Percentiles rank a stretch among this genome's conserved stretches.
These are phyloP conservation scores for Chlamydomonas sphaeroides DNA, from an alignment of 139 green algal genomes.

Conservation along the genomic window DNA sequence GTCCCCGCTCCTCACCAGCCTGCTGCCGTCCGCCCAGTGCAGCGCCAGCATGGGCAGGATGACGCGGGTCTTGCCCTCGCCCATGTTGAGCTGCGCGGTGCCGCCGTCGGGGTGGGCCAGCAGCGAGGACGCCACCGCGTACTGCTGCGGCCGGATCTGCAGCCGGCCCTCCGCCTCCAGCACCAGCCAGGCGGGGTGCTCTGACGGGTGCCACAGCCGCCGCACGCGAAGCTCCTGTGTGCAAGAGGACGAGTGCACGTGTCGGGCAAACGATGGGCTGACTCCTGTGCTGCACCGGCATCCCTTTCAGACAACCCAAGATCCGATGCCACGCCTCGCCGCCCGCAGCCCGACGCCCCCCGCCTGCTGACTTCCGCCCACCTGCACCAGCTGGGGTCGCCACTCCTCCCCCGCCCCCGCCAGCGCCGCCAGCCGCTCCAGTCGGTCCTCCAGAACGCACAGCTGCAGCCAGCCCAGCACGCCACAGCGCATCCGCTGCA, in stretches of 20 bases:
- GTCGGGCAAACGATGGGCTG: too few relatives aligned
- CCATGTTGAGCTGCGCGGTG: constrained; percentile 66
- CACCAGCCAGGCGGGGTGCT: constrained; percentile 59
- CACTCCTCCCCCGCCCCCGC: neutral
- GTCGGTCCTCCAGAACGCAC: constrained; percentile 67
- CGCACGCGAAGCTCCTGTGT: constrained; percentile 51
- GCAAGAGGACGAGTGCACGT: neutral
- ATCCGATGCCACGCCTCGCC: constrained; percentile 14
- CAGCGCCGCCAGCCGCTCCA: constrained; percentile 44
- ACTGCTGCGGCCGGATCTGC: constrained; percentile 65
- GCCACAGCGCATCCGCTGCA: constrained; percentile 9
- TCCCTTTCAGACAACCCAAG: neutral
- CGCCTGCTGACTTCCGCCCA: neutral
- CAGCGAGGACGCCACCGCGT: constrained; percentile 51
- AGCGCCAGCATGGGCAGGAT: constrained; percentile 72
- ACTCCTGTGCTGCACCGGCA: too few relatives aligned
- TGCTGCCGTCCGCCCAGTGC: constrained; percentile 37
- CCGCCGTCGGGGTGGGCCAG: constrained; percentile 38
- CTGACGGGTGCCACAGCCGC: constrained; percentile 42
- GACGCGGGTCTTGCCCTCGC: constrained; percentile 72
- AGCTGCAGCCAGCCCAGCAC: constrained; percentile 60
- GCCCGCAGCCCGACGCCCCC: constrained; percentile 34
- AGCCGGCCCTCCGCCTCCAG: constrained; percentile 68
- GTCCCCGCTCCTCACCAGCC: neutral
- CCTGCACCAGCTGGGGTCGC: constrained; percentile 1